Conservation (phyloP, 169 alveolate genomes). For the Plasmodium yoelii region DNA sequence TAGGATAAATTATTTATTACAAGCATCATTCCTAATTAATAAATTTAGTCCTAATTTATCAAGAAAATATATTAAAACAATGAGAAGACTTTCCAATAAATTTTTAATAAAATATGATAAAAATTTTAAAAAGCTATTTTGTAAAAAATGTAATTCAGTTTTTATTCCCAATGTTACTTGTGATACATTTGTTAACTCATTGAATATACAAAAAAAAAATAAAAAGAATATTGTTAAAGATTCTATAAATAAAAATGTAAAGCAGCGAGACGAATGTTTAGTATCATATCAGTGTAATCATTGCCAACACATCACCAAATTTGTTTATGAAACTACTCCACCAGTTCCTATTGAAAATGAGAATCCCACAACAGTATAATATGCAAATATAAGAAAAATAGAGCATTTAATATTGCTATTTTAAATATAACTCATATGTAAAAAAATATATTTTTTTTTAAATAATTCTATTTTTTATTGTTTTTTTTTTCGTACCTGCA, state of each 20-base stretch:
- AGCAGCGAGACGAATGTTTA: slow-evolving; percentile 48
- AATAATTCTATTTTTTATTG: too few relatives aligned
- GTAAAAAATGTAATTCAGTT: slow-evolving; percentile 76
- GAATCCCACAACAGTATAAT: neutral
- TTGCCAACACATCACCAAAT: slow-evolving; percentile 56
- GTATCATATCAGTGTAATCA: slow-evolving; percentile 61
- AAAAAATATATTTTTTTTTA: neutral
- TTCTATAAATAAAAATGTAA: slow-evolving; percentile 25
- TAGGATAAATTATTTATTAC: slow-evolving; percentile 73
- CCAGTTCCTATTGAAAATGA: slow-evolving; percentile 2
- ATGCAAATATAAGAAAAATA: neutral
- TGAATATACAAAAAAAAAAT: slow-evolving; percentile 43
- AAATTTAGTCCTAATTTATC: slow-evolving; percentile 44
- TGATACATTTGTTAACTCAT: slow-evolving; percentile 53
- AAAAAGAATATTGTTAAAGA: slow-evolving; percentile 12
- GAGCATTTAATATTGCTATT: too few relatives aligned
- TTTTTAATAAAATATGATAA: slow-evolving; percentile 68
- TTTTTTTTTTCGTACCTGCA: slow-evolving; percentile 7
- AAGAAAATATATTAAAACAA: slow-evolving; percentile 68
- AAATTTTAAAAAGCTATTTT: slow-evolving; percentile 68
- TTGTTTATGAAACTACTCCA: slow-evolving; percentile 52
- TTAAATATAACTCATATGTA: neutral
- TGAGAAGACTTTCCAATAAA: slow-evolving; percentile 73
- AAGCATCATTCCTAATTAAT: slow-evolving; percentile 68
- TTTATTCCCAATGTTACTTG: slow-evolving; percentile 75